Evolutionary conservation across 192 early-diverging fungal genomes (phyloP), one percentile per base, ranked within the genome.

Genomic region (Rhizophagus clarus): DNA sequence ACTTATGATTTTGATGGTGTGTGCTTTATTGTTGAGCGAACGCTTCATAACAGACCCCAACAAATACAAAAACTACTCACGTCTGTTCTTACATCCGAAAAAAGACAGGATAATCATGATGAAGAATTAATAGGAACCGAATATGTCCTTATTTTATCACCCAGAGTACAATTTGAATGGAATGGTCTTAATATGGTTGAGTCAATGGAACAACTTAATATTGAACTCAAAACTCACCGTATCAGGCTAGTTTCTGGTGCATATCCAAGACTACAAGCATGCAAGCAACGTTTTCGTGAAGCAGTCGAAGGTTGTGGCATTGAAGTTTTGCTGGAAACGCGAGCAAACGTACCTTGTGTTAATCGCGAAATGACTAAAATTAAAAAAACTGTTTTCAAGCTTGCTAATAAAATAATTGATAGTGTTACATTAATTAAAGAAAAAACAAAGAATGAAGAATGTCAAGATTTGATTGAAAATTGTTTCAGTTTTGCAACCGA

Each of bases 21-120:
- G 1, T 95, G 93, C 73, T 89, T 97, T n/a, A 87, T 97, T 78
- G 93, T 93, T 11, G 91, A 90, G 78, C 90, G 90, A 63, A 83
- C 87, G 8, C 83, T 93, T 60, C 72, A 86, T 28, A 82, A 88
- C 24, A 85, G 87, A 24, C 90, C 88, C 1, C 77, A 90, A 4
- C 71, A 82, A 29, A 87, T 90, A 24, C 77, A 84, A 17, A 82
- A 84, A 70, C 83, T 92, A 20, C 83, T 95, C 0, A 66, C 82
- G n/a, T 83, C 90, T 2, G 90, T 90, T 66, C 81, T 88, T 51
- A 17, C 77, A 22, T 24, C 63, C 40, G 77, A 79, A n/a, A 51
- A 51, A 71, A 31, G 17, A 12, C 42, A 47, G 14, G 67, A 51
- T 70, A 32, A 79, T 68, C 2, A 67, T 61, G 77, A 79, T 15